Evolutionary conservation across 306 rosid species (phyloP).

Genomic region (Quercus gilva): DNA sequence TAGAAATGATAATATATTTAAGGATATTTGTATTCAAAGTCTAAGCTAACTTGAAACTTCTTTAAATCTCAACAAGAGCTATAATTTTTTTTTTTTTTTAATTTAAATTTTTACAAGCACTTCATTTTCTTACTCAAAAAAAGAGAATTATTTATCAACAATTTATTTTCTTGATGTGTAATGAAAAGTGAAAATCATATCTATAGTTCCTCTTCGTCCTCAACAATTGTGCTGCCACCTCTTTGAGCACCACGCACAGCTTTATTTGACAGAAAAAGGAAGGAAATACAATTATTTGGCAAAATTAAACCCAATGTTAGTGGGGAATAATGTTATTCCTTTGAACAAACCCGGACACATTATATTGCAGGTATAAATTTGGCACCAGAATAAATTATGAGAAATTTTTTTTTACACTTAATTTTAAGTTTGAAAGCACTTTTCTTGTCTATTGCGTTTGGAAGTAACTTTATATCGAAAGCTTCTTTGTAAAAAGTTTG

Average conservation of each 20-base stretch:
- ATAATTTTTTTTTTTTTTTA: no score
- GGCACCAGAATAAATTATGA: background rate
- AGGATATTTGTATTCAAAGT: no score
- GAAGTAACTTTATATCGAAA: no score
- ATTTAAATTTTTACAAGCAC: no score
- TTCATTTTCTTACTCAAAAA: no score
- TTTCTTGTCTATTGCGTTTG: no score
- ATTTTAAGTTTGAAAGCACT: background rate
- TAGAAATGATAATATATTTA: no score
- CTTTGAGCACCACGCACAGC: slow-evolving; percentile 22
- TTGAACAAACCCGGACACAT: no score
- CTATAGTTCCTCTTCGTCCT: slow-evolving; percentile 2
- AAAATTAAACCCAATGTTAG: background rate
- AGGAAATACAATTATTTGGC: background rate
- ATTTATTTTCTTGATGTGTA: background rate
- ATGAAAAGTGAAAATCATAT: background rate
- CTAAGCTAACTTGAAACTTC: no score
- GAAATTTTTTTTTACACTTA: background rate
- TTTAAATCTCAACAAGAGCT: no score
- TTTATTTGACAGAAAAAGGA: slow-evolving; percentile 41
- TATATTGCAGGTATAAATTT: background rate
- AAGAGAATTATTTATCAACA: background rate
- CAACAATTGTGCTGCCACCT: slow-evolving; percentile 12
- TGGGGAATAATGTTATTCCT: background rate
- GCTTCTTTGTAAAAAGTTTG: no score